Evolutionary conservation across 2,329 filamentous ascomycete genomes (phyloP).

Genomic region (Alternaria ventricosa): DNA sequence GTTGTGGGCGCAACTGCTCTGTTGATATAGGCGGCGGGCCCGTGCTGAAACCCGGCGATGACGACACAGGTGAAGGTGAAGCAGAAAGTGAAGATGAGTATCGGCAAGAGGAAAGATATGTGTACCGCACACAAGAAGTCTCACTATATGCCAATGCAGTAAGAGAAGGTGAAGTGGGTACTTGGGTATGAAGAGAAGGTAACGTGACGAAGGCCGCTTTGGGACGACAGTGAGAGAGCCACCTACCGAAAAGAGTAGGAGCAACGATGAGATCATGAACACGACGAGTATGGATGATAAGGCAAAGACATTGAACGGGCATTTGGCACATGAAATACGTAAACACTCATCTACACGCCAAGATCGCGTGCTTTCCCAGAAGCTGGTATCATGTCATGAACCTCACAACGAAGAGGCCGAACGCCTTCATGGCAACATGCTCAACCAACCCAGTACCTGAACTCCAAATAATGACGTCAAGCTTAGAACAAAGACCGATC

Average conservation of each 20-base stretch:
- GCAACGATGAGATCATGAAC: not conserved
- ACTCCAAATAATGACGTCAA: slow-evolving; percentile 7
- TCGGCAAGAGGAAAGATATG: not conserved
- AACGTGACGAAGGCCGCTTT: not conserved
- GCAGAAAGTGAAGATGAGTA: not conserved
- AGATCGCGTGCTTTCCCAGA: slow-evolving; percentile 6
- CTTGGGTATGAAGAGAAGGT: not conserved
- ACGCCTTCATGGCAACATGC: slow-evolving; percentile 4
- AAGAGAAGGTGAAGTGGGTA: not conserved
- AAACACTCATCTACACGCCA: slow-evolving; percentile 8
- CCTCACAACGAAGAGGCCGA: slow-evolving; percentile 1
- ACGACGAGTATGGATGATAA: not conserved
- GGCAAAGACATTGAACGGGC: not conserved
- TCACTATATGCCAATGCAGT: not conserved
- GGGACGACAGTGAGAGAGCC: not conserved
- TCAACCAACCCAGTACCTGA: slow-evolving; percentile 4
- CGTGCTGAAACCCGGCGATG: not conserved
- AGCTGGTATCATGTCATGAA: slow-evolving; percentile 30
- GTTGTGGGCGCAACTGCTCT: slow-evolving; percentile 1
- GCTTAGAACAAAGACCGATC: not conserved
- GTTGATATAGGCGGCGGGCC: not conserved
- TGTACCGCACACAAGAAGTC: not conserved
- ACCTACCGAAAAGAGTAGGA: not conserved
- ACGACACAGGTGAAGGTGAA: slow-evolving; percentile 12
- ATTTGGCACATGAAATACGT: slow-evolving; percentile 7